Evolutionary conservation across 2,329 filamentous ascomycete species (phyloP).

Genomic region (Colletotrichum zoysiae): DNA sequence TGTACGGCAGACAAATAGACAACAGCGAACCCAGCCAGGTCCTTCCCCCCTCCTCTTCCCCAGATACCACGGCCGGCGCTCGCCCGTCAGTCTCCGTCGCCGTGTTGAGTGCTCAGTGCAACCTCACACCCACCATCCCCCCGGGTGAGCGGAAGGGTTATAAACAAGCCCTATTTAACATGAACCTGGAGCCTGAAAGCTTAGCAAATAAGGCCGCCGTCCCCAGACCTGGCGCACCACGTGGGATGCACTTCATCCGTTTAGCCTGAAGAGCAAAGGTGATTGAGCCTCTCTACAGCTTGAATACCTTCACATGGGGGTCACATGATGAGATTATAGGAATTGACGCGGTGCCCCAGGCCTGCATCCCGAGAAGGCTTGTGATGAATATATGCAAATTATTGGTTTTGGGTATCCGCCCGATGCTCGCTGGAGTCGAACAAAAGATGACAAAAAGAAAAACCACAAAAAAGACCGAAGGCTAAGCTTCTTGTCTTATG

Average conservation of each 20-base stretch:
- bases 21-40: neutral
- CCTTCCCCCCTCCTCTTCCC: neutral
- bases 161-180: neutral
- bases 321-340: neutral
- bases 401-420: conserved; percentile 25
- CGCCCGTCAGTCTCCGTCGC: conserved; percentile 18
- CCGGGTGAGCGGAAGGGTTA: conserved; percentile 27
- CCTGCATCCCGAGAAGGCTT: neutral
- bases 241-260: conserved; percentile 19
- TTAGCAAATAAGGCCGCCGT: too few species aligned
- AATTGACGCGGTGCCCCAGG: neutral
- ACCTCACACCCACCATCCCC: conserved; percentile 15
- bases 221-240: neutral
- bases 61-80: neutral
- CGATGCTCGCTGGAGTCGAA: conserved; percentile 17
- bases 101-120: neutral
- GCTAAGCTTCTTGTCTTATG: neutral
- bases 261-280: conserved; percentile 27
- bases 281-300: conserved; percentile 22
- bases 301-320: neutral
- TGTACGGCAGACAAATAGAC: neutral
- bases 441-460: neutral
- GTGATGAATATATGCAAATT: neutral
- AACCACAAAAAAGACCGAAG: neutral
- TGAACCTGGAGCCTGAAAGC: neutral